Base-by-base conservation (phyloP, 176 grass and related monocot species). In the Phragmites australis region DNA sequence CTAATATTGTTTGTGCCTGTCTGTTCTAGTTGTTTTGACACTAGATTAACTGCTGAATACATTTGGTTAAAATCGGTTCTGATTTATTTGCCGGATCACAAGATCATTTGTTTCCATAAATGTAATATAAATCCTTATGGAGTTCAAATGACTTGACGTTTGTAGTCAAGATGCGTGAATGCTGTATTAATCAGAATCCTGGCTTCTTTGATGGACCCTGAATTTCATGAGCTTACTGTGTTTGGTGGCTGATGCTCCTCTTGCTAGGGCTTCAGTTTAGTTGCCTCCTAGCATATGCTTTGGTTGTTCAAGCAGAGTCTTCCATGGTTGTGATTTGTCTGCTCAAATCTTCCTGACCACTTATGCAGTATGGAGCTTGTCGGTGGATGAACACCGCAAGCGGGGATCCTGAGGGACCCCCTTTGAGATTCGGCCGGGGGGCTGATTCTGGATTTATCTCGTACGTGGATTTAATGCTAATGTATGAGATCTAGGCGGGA, bases 181-280 rank as follows among this genome's bases (percentile, higher is more conserved):
- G 42, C 0, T 51, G 29, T 51, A 50, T 44, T 47, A 37, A 40
- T 23, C 42, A 23, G 3, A 76, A 53, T 31, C 44, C 17, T 68
- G 10, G 13, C 43, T 44, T 87, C 8, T 61, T 75, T 31, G 53
- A 62, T 82, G 45, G 10, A 54, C 47, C 14, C 8, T 77, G 40
- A 22, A 75, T 12, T 31, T 19, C 49, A 11, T 49, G 62, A 83
- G 29, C 75, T 81, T 86, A 40, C n/a, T n/a, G 21, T 77, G 64
- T 62, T 78, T 65, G 40, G 32, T 22, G 48, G 15, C 30, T 73
- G 18, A 31, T 77, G 34, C 29, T 68, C 8, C 31, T 10, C 46
- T 68, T 53, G 52, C 41, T 81, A 26, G 26, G 26, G 8, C 46
- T 81, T 76, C 63, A 32, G 31, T 57, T 71, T 2, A 16, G 2